A percentile compares a stretch with the other conserved stretches of the same genome.
phyloP scores from a whole-genome alignment of 805 yeast genomes.

The Metschnikowia colocasiae region DNA sequence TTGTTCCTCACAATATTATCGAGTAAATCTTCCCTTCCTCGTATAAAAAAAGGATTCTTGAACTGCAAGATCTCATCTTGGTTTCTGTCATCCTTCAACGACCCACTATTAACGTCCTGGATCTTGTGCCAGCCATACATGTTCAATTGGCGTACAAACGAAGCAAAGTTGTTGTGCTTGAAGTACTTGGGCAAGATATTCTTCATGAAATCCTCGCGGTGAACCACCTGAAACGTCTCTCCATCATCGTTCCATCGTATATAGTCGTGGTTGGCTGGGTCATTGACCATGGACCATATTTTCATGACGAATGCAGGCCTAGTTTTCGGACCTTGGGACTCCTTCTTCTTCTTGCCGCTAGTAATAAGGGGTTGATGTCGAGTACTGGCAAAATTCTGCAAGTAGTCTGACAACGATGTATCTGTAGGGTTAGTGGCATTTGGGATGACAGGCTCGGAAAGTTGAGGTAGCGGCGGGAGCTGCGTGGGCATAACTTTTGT shows the following conservation, averaged over 20 bases:
- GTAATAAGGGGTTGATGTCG: conserved; percentile 12
- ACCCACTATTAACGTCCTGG: conserved; percentile 82
- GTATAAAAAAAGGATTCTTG: conserved; percentile 72
- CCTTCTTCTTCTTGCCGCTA: conserved; percentile 28
- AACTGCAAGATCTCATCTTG: conserved; percentile 87
- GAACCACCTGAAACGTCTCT: conserved; percentile 74
- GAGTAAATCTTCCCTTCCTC: conserved; percentile 77
- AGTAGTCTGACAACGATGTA: conserved; percentile 12
- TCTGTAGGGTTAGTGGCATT: conserved; percentile 4
- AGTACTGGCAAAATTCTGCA: conserved; percentile 6
- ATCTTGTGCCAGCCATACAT: conserved; percentile 99
- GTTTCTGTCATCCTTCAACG: conserved; percentile 45
- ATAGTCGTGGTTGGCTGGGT: conserved; percentile 59
- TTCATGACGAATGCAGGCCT: conserved; percentile 91
- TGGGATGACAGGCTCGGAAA: conserved; percentile 19
- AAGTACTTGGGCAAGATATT: conserved; percentile 84
- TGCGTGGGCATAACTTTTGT: conserved; percentile 9
- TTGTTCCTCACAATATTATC: conserved; percentile 82
- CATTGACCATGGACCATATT: conserved; percentile 94
- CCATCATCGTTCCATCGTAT: conserved; percentile 89
- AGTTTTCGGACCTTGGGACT: conserved; percentile 42
- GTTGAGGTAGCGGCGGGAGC: conserved; percentile 19
- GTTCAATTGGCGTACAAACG: conserved; percentile 92
- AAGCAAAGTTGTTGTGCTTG: conserved; percentile 92
- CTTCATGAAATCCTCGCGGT: conserved; percentile 82